A percentile compares a stretch with the other conserved stretches of the same genome.
phyloP scores from a whole-genome alignment of 1,139 yeast species.

The Pichia sp. region DNA sequence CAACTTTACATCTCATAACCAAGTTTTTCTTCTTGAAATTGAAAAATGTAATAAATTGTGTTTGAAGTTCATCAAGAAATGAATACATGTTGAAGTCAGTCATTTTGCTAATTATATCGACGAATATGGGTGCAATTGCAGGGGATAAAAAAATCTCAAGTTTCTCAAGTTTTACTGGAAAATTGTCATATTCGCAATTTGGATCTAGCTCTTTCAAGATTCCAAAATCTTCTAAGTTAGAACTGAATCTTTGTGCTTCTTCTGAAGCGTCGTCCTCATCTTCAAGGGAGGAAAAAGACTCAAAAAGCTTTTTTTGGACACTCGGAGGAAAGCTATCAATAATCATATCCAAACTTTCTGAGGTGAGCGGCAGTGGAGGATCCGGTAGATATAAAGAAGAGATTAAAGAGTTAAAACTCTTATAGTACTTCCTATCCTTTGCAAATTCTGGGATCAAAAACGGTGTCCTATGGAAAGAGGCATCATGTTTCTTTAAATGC shows the following conservation, averaged over 20 bases:
- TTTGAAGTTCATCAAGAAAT: slow-evolving; percentile 61
- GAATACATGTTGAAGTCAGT: slow-evolving; percentile 36
- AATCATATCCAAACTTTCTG: slow-evolving; percentile 38
- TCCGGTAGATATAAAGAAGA: slow-evolving; percentile 65
- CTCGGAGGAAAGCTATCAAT: slow-evolving; percentile 35
- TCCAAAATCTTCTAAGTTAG: slow-evolving; percentile 11
- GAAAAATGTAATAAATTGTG: slow-evolving; percentile 49
- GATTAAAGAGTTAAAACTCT: slow-evolving; percentile 47
- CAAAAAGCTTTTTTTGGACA: slow-evolving; percentile 17
- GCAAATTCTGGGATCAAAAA: slow-evolving; percentile 55
- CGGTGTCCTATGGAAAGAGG: slow-evolving; percentile 75
- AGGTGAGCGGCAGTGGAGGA: slow-evolving; percentile 57
- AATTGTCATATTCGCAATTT: slow-evolving; percentile 46
- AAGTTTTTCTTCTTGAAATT: slow-evolving; percentile 11
- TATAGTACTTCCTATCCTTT: slow-evolving; percentile 37
- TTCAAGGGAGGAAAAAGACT: slow-evolving; percentile 8
- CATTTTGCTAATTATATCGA: slow-evolving; percentile 34
- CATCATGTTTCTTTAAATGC: slow-evolving; percentile 69
- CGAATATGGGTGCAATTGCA: slow-evolving; percentile 31
- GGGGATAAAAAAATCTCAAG: slow-evolving; percentile 40
- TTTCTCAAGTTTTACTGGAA: slow-evolving; percentile 50
- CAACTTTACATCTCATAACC: slow-evolving; percentile 34
- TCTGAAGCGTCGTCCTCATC: slow-evolving; percentile 16
- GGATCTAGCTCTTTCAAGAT: slow-evolving; percentile 19
- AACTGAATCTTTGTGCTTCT: slow-evolving; percentile 9